Base-by-base conservation (phyloP, 139 green algal genomes). In the Pleodorina starrii region DNA sequence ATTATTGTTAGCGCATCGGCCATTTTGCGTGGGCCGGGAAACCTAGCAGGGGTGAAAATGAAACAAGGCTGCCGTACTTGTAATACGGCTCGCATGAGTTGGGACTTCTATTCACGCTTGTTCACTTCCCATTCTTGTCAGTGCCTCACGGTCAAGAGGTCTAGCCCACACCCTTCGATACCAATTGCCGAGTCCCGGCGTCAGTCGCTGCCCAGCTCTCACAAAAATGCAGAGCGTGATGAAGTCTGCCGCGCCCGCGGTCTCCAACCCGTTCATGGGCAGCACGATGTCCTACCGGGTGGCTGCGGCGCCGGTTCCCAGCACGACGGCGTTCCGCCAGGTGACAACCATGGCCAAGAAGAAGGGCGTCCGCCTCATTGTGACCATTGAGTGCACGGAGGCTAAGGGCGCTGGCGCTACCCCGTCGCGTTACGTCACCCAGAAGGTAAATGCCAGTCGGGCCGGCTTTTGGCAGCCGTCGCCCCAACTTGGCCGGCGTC, bases 331-430 rank as follows among this genome's bases (percentile, higher is more conserved):
- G 3, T 91, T 91, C 35, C 90, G 96, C 21, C 90, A 95, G 86
- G 95, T 98, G 40, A 96, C 92, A 2, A 95, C 92, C 86, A 98
- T 98, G 96, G 97, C 96, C 3, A 98, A 98, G 95, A 99, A 98
- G 93, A 99, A 99, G 95, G 96, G 94, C 76, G 93, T 98, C 23
- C 93, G 97, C 9, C 90, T 97, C 69, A 98, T 99, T 54, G 94
- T 99, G 21, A 99, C 97, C 1, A 86, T 99, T 46, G 97, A 99
- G 92, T 99, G 97, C 95, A 99, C 97, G 17, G 97, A 99, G 91
- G 92, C 97, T 5, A 93, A 96, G n/a, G 90, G 66, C 25, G 19
- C 69, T 35, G 92, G 94, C 51, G 85, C 66, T 1, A 93, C 94
- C 16, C 95, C 94, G 6, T 96, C 93, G n/a, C 90, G 95, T 81